Base-by-base conservation (phyloP, 768 basidiomycete genomes). In the Russula sp. region DNA sequence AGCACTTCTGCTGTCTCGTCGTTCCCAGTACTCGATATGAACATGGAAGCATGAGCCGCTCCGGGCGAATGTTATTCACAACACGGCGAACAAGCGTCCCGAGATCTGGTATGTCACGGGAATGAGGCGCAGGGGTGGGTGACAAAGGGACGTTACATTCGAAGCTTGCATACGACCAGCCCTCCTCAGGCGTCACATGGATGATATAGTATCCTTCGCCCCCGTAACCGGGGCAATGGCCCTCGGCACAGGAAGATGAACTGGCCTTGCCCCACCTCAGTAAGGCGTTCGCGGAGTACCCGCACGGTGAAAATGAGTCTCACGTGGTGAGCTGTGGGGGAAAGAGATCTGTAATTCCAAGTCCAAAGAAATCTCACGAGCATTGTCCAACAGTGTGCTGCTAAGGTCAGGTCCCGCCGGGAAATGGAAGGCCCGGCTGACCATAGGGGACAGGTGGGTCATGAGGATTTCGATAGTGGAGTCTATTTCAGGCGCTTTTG, bases 391-490 rank as follows among this genome's bases (percentile, higher is more conserved):
- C 3, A 86, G 82, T 16, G 69, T 41, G 53, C 61, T 66, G 39
- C 63, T 56, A 2, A 60, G 51, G 43, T 61, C 70, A 47, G 70
- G 63, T 32, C 69, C 65, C 38, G 49, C 69, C 49, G 61, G 69
- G 66, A 70, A 82, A 79, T 86, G 87, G 80, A 99, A 99, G 1
- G 86, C 83, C 18, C 78, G 75, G 58, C 93, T 83, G n/a, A 88
- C 88, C 43, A 78, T 72, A 8, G 87, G 81, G 16, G 87, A 82
- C 20, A 99, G 83, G 66, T 90, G 83, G 54, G 93, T 92, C 97
- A 99, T 99, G 70, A 98, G 85, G 70, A 99, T 94, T 76, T 99
- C 97, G 71, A 99, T 88, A 51, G 97, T 98, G 70, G 88, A 94
- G 74, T 98, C 97, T 82, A 82, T 52, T 76, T 66, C 59, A 58